Base-by-base conservation (phyloP, 371 early-diverging fungal genomes). In the Lichtheimia corymbifera region DNA sequence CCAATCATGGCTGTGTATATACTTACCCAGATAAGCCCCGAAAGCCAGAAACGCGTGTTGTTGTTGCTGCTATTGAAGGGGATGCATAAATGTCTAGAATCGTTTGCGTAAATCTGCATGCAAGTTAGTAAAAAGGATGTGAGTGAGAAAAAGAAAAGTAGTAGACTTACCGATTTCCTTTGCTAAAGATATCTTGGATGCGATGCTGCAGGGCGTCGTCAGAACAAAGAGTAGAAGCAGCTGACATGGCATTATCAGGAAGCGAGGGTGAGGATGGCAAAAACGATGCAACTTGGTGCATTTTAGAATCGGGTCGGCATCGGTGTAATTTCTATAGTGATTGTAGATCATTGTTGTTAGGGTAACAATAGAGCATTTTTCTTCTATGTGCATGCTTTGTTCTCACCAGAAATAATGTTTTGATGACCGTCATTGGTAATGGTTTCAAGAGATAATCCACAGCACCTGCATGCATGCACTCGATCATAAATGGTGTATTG, bases 391-490 rank as follows among this genome's bases (percentile, higher is more conserved):
- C 35, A 35, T 35, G 6, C 9, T 35, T 35, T 4, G 2, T 11
- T 35, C 35, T 35, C 35, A 83, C 84, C 73, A 84, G 52, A 65
- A 82, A 84, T 43, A 84, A 43, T 0, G 84, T 84, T 56, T 79
- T 77, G 17, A 80, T 76, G 11, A 74, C 79, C 66, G 82, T 72
- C 44, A 74, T 65, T 28, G 72, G 70, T 18, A 84, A 52, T 3
- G 84, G 84, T 55, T 74, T 74, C 17, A 84, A 35, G 53, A 82
- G 50, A 45, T 80, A 82, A 62, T 82, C 81, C 9, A 79, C 72
- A 22, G 82, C 82, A 13, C 82, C 82, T 7, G 74, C 64, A 42
- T 84, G 74, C 28, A 82, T 61, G 56, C 79, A 75, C 25, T 75
- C 70, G 9, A 74, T 30, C 78, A 78, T 74, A 41, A 73, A 72